Percentiles rank a stretch among this genome's conserved stretches.
phyloP scores from a whole-genome alignment of 73 alveolate genomes.

The Paramecium sonneborni region DNA sequence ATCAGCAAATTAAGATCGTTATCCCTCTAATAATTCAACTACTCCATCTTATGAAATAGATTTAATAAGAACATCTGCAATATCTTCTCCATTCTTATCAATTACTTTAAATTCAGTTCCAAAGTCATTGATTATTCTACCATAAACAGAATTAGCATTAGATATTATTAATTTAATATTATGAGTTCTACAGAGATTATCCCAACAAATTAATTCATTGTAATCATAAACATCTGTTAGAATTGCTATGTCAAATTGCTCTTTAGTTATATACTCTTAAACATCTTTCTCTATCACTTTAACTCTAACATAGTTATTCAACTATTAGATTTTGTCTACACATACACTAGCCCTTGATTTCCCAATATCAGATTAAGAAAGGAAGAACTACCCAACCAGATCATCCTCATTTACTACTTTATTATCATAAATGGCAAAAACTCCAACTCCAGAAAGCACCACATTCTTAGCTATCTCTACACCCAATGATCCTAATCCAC shows the following conservation, averaged over 20 bases:
- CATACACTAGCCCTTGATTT: conserved; percentile 82
- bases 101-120: conserved; percentile 85
- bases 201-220: conserved; percentile 66
- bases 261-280: conserved; percentile 57
- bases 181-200: conserved; percentile 84
- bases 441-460: conserved; percentile 91
- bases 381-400: conserved; percentile 84
- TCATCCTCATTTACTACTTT: conserved; percentile 43
- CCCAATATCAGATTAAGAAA: conserved; percentile 82
- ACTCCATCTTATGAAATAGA: conserved; percentile 71
- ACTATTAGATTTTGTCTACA: conserved; percentile 77
- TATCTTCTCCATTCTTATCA: conserved; percentile 94
- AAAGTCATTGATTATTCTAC: conserved; percentile 90
- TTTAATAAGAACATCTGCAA: conserved; percentile 78
- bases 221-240: conserved; percentile 80
- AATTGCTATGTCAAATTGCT: conserved; percentile 75
- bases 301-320: conserved; percentile 90
- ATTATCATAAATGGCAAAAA: conserved; percentile 84
- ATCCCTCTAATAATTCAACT: conserved; percentile 69
- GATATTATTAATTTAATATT: conserved; percentile 79
- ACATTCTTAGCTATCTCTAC: conserved; percentile 94
- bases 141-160: conserved; percentile 88
- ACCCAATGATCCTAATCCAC: conserved; percentile 93
- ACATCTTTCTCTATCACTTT: conserved; percentile 64
- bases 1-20: conserved; percentile 73